phyloP scores from a whole-genome alignment of 2,329 filamentous ascomycete genomes.

The Ceratocystis harringtonii region DNA sequence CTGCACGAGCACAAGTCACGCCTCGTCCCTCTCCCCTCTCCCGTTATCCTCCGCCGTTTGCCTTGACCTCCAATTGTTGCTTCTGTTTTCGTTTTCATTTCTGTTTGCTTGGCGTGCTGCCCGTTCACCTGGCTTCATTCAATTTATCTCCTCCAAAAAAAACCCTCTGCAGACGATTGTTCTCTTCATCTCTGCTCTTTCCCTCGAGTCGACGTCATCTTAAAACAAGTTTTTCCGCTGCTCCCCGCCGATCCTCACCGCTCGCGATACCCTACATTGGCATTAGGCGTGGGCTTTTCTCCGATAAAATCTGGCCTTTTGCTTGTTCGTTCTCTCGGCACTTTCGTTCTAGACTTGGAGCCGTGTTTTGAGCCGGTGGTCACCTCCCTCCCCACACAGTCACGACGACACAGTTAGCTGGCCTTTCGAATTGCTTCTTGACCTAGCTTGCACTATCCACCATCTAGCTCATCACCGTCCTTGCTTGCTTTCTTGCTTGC shows the following conservation, averaged over 20 bases:
- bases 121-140: neutral
- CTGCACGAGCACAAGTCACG: neutral
- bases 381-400: neutral
- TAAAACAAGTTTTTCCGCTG: neutral
- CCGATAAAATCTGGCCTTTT: neutral
- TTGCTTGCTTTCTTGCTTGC: neutral
- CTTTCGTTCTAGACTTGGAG: neutral
- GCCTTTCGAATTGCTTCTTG: neutral
- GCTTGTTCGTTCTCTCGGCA: neutral
- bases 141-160: neutral
- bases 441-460: neutral
- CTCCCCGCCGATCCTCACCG: neutral
- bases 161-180: neutral
- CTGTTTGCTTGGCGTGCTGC: neutral
- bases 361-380: neutral
- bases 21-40: neutral
- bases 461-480: neutral
- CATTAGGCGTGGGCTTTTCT: neutral
- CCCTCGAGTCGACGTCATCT: constrained; percentile 8
- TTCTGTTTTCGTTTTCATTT: neutral
- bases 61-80: neutral
- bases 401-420: constrained; percentile 9
- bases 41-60: neutral
- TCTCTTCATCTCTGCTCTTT: neutral
- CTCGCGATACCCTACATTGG: neutral